Conservation (phyloP, 1,284 basidiomycete species). For the Cryptococcus sp. region DNA sequence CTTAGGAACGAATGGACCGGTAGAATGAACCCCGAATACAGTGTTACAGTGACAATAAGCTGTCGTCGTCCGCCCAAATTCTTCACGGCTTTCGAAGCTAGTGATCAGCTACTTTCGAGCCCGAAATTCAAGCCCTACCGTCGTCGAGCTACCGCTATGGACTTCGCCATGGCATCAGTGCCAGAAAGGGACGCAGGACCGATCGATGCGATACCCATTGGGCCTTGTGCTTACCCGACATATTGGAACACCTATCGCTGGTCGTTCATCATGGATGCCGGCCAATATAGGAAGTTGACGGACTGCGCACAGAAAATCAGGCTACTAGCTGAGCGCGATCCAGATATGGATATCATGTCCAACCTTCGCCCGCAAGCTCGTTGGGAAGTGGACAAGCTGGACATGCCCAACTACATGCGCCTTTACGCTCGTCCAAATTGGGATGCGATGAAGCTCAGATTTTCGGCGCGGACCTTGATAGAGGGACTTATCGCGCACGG, state of each 20-base stretch:
- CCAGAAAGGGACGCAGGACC: slow-evolving; percentile 37
- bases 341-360: slow-evolving; percentile 34
- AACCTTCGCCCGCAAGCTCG: not conserved
- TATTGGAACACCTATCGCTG: slow-evolving; percentile 47
- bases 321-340: slow-evolving; percentile 31
- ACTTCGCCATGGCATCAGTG: slow-evolving; percentile 33
- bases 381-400: slow-evolving; percentile 13
- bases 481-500: slow-evolving; percentile 51
- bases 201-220: slow-evolving; percentile 40
- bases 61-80: slow-evolving; percentile 45
- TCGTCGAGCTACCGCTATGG: slow-evolving; percentile 46
- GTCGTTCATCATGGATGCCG: slow-evolving; percentile 28
- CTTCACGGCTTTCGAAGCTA: slow-evolving; percentile 30
- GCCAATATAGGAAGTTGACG: slow-evolving; percentile 17
- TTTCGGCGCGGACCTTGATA: slow-evolving; percentile 42
- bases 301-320: slow-evolving; percentile 26
- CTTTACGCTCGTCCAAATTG: slow-evolving; percentile 23
- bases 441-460: slow-evolving; percentile 17
- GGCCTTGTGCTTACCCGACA: slow-evolving; percentile 37
- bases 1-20: not conserved
- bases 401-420: slow-evolving; percentile 3
- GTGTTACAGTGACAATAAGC: slow-evolving; percentile 39
- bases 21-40: not conserved
- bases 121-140: slow-evolving; percentile 15
- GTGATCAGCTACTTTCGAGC: slow-evolving; percentile 7